Percentiles rank a stretch among this genome's conserved stretches.
phyloP scores from a whole-genome alignment of 169 alveolate species.

The Plasmodium cynomolgi region DNA sequence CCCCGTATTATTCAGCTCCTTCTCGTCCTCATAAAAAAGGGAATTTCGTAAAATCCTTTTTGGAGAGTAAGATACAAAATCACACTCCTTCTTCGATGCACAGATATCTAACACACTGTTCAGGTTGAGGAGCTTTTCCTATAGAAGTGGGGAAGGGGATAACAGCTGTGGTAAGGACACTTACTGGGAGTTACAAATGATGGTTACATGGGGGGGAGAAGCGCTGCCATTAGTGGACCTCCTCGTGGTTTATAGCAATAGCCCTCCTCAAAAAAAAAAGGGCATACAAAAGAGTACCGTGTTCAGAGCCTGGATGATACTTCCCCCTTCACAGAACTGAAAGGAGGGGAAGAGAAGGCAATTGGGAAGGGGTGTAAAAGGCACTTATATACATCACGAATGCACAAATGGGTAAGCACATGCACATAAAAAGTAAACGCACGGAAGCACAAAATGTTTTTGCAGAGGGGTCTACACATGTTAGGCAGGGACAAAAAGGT shows the following conservation, averaged over 20 bases:
- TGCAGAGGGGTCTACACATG: neutral
- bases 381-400: neutral
- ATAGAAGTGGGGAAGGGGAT: neutral
- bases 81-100: constrained; percentile 38
- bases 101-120: constrained; percentile 47
- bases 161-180: neutral
- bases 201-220: neutral
- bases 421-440: neutral
- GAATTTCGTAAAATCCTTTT: constrained; percentile 45
- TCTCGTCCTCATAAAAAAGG: constrained; percentile 50
- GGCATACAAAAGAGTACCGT: neutral
- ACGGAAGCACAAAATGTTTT: neutral
- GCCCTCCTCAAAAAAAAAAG: neutral
- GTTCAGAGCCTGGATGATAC: constrained; percentile 24
- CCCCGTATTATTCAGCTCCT: constrained; percentile 36
- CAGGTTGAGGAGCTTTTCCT: constrained; percentile 31
- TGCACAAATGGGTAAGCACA: neutral
- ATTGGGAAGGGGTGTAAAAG: neutral
- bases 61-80: constrained; percentile 43
- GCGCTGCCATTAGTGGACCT: neutral
- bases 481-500: neutral
- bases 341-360: neutral
- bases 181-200: neutral
- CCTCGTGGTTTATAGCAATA: neutral
- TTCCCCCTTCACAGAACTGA: constrained; percentile 58